These are phyloP conservation scores for Cichorium intybus DNA, from an alignment of 140 eudicot species.

Conservation along the genomic window DNA sequence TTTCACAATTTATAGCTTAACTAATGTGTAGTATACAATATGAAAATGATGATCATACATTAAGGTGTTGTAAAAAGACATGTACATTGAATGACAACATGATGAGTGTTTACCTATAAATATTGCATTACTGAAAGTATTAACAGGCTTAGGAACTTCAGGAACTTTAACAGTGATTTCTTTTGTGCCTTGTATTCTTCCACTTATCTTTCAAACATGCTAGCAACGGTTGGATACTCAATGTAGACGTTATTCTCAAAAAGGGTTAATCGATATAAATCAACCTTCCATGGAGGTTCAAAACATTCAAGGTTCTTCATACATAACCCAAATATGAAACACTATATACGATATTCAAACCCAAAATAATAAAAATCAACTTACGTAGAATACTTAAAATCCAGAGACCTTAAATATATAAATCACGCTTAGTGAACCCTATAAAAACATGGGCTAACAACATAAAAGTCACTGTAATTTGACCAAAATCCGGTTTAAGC, in stretches of 20 bases:
- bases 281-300: slow-evolving; percentile 60
- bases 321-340: slow-evolving; percentile 9
- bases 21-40: slow-evolving; percentile 62
- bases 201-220: slow-evolving; percentile 78
- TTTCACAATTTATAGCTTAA: slow-evolving; percentile 82
- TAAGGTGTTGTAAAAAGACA: background rate
- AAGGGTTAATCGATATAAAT: slow-evolving; percentile 81
- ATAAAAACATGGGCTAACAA: background rate
- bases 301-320: slow-evolving; percentile 46
- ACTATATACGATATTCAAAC: slow-evolving; percentile 7
- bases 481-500: too few relatives aligned
- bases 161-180: slow-evolving; percentile 96
- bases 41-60: background rate
- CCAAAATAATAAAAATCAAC: slow-evolving; percentile 3
- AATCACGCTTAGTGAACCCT: background rate
- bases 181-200: slow-evolving; percentile 69
- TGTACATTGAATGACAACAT: background rate
- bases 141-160: slow-evolving; percentile 90
- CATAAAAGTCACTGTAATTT: too few relatives aligned
- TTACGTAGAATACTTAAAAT: background rate
- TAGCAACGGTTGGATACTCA: slow-evolving; percentile 72
- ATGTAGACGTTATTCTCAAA: slow-evolving; percentile 94
- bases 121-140: slow-evolving; percentile 66
- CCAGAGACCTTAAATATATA: background rate
- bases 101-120: slow-evolving; percentile 70